Conservation (phyloP, 345 rosid genomes). For the Clausena lansium region DNA sequence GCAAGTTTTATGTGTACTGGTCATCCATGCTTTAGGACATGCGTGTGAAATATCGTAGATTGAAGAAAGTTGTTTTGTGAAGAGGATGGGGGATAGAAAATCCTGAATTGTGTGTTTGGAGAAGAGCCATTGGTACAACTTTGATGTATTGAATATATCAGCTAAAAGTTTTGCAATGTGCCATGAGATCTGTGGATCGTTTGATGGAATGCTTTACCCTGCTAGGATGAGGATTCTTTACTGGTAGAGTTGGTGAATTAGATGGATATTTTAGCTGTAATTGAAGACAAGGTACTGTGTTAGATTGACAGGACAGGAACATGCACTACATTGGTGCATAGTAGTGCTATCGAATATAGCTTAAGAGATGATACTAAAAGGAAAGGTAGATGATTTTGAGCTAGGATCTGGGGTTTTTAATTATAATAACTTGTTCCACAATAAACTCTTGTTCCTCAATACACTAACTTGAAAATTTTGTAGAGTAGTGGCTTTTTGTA, state of each 20-base stretch:
- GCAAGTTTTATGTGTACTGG: neutral
- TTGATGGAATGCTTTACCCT: neutral
- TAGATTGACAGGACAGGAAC: neutral
- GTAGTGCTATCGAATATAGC: neutral
- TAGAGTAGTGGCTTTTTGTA: neutral
- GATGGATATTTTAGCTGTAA: neutral
- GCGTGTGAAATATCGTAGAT: neutral
- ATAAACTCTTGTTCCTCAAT: neutral
- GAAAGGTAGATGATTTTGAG: neutral
- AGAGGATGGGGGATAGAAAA: neutral
- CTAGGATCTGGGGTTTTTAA: neutral
- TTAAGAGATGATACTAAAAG: neutral
- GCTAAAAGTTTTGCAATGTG: neutral
- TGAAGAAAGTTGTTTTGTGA: neutral
- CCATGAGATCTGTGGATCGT: neutral
- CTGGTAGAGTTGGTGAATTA: neutral
- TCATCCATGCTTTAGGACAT: neutral
- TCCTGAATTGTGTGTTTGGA: neutral
- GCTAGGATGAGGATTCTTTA: constrained; percentile 7
- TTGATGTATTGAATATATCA: neutral
- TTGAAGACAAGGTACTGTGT: neutral
- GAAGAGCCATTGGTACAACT: neutral
- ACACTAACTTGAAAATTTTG: neutral
- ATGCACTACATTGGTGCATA: neutral
- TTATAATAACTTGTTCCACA: neutral